phyloP scores from a whole-genome alignment of 2,329 filamentous ascomycete species.

The Cladosporium sp. region DNA sequence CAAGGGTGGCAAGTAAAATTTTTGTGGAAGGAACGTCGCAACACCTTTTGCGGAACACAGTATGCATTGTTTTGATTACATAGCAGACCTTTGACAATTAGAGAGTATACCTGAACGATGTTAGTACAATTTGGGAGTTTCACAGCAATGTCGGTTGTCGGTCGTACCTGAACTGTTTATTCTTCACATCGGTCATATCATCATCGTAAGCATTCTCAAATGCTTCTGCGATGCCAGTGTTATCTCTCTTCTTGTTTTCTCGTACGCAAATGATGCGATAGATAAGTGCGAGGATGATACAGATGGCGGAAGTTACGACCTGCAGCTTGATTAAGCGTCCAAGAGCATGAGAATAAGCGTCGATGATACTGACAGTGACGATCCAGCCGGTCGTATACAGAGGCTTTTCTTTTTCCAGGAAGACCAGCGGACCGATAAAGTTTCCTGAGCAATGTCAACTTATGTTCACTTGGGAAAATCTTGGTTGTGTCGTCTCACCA shows the following conservation, averaged over 20 bases:
- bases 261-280: constrained; percentile 50
- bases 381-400: constrained; percentile 46
- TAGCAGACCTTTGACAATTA: neutral
- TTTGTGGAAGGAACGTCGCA: no score
- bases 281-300: constrained; percentile 43
- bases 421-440: constrained; percentile 50
- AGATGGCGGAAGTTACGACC: constrained; percentile 36
- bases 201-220: constrained; percentile 58
- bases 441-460: constrained; percentile 35
- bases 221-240: constrained; percentile 47
- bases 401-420: constrained; percentile 46
- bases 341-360: neutral
- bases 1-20: constrained; percentile 13
- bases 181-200: constrained; percentile 51
- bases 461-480: neutral
- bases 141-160: neutral
- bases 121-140: neutral
- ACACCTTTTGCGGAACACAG: neutral
- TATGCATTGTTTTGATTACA: neutral
- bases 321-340: constrained; percentile 3
- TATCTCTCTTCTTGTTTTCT: constrained; percentile 49
- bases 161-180: constrained; percentile 27
- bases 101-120: neutral
- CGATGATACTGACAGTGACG: constrained; percentile 37
- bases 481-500: constrained; percentile 34